Base-by-base conservation (phyloP, 2,329 filamentous ascomycete species). In the Colletotrichum tropicicola region DNA sequence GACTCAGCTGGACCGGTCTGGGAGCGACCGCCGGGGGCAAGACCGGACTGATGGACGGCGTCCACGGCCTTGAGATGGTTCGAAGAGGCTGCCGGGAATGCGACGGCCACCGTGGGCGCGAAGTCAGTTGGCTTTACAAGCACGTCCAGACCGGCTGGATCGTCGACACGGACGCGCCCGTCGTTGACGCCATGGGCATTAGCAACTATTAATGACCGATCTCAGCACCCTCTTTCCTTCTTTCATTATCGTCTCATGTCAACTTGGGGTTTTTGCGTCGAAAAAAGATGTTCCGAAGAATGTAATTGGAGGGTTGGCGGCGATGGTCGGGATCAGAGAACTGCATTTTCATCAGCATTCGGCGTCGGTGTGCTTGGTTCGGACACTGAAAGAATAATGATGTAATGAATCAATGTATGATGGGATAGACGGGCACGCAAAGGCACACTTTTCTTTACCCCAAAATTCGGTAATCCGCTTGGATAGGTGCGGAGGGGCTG, bases 1-100 rank as follows among this genome's bases (percentile, higher is more conserved):
- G 78, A 8, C 72, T 77, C 13, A 81, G 79, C 70, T 81, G 79
- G 79, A 80, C 79, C 0, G 78, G 74, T 0, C 73, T 80, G 6
- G 78, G 77, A 0, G 73, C 75, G 25, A 74, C 75, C 4, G 75
- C 73, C 2, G 67, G 68, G 37, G 69, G 64, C 23, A 68, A 66
- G 61, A 73, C 72, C 17, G 72, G 74, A 21, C 72, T 74, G 51
- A 75, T 71, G 49, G 72, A 74, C 9, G 76, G 77, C 0, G 72
- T 78, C 23, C 68, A 73, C 12, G 77, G 75, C 1, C 71, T 78
- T 5, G 75, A 77, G 69, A 72, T 73, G 62, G 73, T 71, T n/a
- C 71, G 77, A 19, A 71, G 71, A 32, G 70, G 72, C 5, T 79
- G 77, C 68, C 72, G 71, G 28, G 71, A 72, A 15, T 75, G 72